Base-by-base conservation (phyloP, 2,329 filamentous ascomycete species). In the Coniochaeta ligniaria region DNA sequence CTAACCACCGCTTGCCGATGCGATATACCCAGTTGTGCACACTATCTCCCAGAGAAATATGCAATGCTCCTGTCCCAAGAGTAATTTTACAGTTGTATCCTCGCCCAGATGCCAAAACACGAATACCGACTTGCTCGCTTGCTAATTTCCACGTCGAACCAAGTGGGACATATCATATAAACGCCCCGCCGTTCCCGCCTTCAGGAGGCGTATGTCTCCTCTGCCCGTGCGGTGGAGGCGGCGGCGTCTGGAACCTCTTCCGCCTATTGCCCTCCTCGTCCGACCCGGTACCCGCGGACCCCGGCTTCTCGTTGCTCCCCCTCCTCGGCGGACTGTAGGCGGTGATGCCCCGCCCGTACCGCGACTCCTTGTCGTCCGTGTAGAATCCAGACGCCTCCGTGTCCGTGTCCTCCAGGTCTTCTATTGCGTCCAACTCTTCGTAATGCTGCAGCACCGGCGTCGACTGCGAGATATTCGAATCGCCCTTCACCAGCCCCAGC, bases 401-500 rank as follows among this genome's bases (percentile, higher is more conserved):
- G 41, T 69, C 66, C 26, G 72, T 71, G 7, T 74, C 71, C 1
- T 74, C 71, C 2, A 72, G 67, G 41, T 69, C 66, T 26, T 72
- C 71, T 38, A 73, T 71, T 5, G 28, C 47, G 6, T 52, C 47
- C 47, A n/a, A n/a, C 17, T 52, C 47, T 43, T 75, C 72, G 58
- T 73, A 76, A 12, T 68, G 70, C 8, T 71, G 74, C 31, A 76
- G 65, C 16, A 67, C 63, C 9, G 76, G 72, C 65, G 70, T 66
- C 20, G 72, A 71, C 24, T 68, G 70, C 8, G 73, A 74, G 68
- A 89, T 86, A 22, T 89, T 87, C 63, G 76, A 78, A 69, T 92
- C 89, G 28, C 90, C 89, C 66, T 88, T 89, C n/a, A 96, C 92
- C 5, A 96, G 82, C 0, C 92, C 92, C 7, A 94, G 74, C 20